Percentiles rank a stretch among this genome's conserved stretches.
phyloP scores from a whole-genome alignment of 768 basidiomycete genomes.

The Macrolepiota dolichaula region DNA sequence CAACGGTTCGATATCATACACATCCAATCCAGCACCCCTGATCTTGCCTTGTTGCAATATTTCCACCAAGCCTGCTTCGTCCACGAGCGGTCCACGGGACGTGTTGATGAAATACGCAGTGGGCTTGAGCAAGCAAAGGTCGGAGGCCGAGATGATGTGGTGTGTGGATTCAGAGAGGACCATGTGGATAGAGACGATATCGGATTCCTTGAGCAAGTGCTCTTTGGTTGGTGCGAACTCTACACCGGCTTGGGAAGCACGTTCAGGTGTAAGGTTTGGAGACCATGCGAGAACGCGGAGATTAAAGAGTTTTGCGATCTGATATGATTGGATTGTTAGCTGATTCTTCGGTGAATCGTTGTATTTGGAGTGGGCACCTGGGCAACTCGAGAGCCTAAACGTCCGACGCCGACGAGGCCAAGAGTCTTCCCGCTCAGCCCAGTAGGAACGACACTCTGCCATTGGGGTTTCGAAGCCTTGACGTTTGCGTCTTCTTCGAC shows the following conservation, averaged over 20 bases:
- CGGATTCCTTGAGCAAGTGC: conserved; percentile 48
- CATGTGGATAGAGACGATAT: conserved; percentile 61
- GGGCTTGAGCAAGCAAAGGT: conserved; percentile 53
- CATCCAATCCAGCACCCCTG: conserved; percentile 61
- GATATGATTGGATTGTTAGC: not conserved
- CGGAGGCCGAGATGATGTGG: conserved; percentile 42
- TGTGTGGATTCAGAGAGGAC: conserved; percentile 50
- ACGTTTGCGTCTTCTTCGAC: conserved; percentile 46
- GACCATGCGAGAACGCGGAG: conserved; percentile 66
- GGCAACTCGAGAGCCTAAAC: conserved; percentile 50
- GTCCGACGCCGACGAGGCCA: conserved; percentile 61
- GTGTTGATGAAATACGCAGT: conserved; percentile 65
- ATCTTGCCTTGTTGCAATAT: conserved; percentile 43
- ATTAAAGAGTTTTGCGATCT: conserved; percentile 58
- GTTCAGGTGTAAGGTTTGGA: conserved; percentile 56
- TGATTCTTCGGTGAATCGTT: not conserved
- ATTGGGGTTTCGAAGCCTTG: conserved; percentile 40
- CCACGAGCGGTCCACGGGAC: conserved; percentile 61
- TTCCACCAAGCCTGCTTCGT: conserved; percentile 52
- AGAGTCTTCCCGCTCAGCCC: conserved; percentile 53
- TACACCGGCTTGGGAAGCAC: conserved; percentile 49
- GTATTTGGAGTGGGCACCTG: conserved; percentile 25
- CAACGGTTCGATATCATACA: conserved; percentile 65
- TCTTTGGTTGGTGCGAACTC: conserved; percentile 47
- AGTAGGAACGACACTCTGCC: conserved; percentile 51